Conservation (phyloP, 2,329 filamentous ascomycete genomes). For the Aspergillus sp. region DNA sequence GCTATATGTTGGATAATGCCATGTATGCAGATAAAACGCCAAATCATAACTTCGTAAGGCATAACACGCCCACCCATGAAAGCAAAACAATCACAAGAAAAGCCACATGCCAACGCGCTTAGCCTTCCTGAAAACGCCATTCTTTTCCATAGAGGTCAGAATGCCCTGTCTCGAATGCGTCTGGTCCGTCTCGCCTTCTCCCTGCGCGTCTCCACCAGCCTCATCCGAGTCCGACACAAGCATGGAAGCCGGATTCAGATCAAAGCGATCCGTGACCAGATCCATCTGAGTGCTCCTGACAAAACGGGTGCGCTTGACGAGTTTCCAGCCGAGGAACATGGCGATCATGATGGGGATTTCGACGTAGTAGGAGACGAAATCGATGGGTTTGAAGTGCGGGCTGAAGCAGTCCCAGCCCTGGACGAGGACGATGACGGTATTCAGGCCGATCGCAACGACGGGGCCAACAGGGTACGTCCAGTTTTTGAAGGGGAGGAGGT, state of each 20-base stretch:
- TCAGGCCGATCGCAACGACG: constrained; percentile 47
- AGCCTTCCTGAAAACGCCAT: constrained; percentile 12
- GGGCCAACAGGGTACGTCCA: constrained; percentile 59
- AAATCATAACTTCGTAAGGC: neutral
- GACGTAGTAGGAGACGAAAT: constrained; percentile 57
- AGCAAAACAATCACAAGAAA: constrained; percentile 29
- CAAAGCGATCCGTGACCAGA: constrained; percentile 40
- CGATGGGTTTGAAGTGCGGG: constrained; percentile 47
- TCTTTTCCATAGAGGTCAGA: constrained; percentile 2
- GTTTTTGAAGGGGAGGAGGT: constrained; percentile 55
- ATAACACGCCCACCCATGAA: too few relatives aligned
- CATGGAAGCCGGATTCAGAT: constrained; percentile 1
- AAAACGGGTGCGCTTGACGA: constrained; percentile 39
- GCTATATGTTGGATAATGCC: neutral
- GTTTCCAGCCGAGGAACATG: constrained; percentile 49
- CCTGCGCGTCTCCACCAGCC: constrained; percentile 16
- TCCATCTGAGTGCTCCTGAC: constrained; percentile 42
- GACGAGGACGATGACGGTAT: constrained; percentile 51
- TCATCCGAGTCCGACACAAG: constrained; percentile 15
- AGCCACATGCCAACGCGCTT: constrained; percentile 31
- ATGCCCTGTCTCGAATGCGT: neutral
- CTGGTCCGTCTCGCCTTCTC: constrained; percentile 15
- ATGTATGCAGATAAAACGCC: neutral
- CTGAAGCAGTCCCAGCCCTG: constrained; percentile 55
- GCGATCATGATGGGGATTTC: constrained; percentile 52